Percentiles rank a stretch among this genome's conserved stretches.
Conservation (phyloP, 2,329 filamentous ascomycete genomes). For the Penicillium digitatum region DNA sequence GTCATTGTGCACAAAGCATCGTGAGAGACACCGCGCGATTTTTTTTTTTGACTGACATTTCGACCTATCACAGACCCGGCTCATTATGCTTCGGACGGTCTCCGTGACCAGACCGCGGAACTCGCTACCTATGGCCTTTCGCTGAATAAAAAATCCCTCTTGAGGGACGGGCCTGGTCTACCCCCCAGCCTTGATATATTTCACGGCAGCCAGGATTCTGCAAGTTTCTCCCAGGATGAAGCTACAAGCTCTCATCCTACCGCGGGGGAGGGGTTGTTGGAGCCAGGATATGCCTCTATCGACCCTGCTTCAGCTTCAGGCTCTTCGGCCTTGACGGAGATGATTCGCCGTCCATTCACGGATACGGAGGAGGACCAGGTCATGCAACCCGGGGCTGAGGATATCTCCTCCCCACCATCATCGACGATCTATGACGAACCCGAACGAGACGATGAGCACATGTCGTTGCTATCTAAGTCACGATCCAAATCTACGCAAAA, state of each 20-base stretch:
- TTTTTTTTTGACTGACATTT: conserved; percentile 20
- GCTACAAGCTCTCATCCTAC: conserved; percentile 14
- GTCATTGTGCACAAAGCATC: conserved; percentile 6
- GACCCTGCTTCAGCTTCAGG: conserved; percentile 33
- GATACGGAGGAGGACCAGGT: conserved; percentile 20
- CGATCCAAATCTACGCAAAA: conserved; percentile 26
- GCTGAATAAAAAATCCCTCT: conserved; percentile 26
- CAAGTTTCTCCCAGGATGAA: conserved; percentile 13
- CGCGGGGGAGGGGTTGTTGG: conserved; percentile 11
- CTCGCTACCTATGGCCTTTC: conserved; percentile 77
- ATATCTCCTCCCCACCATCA: conserved; percentile 16
- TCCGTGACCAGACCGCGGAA: conserved; percentile 83
- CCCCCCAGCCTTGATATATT: conserved; percentile 33
- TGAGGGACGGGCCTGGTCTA: conserved; percentile 26
- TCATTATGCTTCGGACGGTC: conserved; percentile 68
- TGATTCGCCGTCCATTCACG: conserved; percentile 46
- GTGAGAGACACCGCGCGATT: conserved; percentile 1
- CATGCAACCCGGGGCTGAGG: conserved; percentile 14
- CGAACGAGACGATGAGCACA: conserved; percentile 35
- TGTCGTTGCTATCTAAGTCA: conserved; percentile 33
- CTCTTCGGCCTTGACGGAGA: conserved; percentile 49
- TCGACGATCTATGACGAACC: conserved; percentile 22
- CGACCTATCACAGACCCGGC: conserved; percentile 60
- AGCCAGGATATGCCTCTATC: conserved; percentile 13
- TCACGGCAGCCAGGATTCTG: conserved; percentile 12